These are phyloP conservation scores for Cucurbita moschata DNA, from an alignment of 306 rosid species.

Conservation along the genomic window DNA sequence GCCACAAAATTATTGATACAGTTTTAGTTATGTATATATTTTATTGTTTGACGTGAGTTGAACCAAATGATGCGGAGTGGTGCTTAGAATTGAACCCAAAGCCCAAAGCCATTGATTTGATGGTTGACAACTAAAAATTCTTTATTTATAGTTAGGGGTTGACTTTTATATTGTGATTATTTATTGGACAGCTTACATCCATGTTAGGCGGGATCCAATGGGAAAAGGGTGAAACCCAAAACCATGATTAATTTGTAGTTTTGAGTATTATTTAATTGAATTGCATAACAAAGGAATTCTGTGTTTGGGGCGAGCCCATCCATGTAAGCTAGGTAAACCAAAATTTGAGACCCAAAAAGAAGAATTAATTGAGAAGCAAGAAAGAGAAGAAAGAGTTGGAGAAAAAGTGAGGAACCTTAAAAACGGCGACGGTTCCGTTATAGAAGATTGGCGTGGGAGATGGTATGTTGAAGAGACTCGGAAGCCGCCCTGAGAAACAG, in stretches of 20 bases:
- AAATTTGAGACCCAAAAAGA: no score
- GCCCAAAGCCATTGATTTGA: no score
- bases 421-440: conserved; percentile 30
- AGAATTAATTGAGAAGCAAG: neutral
- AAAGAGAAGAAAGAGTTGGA: neutral
- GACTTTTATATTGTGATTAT: neutral
- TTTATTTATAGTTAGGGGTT: neutral
- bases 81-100: neutral
- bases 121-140: neutral
- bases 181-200: neutral
- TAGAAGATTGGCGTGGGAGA: conserved; percentile 32
- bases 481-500: neutral
- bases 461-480: conserved; percentile 1
- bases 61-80: neutral
- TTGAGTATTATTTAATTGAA: no score
- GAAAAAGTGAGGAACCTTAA: conserved; percentile 15
- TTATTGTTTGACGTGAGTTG: neutral
- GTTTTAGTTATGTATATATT: no score
- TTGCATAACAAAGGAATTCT: no score
- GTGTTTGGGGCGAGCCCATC: neutral
- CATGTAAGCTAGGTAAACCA: neutral
- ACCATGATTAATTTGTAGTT: no score
- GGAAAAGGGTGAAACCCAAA: no score
- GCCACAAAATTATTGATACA: no score
- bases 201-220: neutral